Evolutionary conservation across 1,139 yeast species (phyloP).

Genomic region (Yamadazyma membranifaciens): DNA sequence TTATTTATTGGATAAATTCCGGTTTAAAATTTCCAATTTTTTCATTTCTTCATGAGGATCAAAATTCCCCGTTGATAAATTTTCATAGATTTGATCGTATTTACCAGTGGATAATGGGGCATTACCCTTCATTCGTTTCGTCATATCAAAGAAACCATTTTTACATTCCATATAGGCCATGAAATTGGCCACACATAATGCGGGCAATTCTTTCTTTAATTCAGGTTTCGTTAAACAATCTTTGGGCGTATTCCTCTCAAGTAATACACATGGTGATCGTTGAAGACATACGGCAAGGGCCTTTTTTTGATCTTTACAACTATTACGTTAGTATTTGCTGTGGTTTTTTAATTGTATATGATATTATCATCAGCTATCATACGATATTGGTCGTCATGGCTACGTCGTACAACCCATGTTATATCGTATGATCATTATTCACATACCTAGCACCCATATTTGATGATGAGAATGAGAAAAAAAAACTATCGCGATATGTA

Average conservation of each 20-base stretch:
- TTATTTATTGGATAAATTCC: conserved; percentile 30
- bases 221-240: conserved; percentile 84
- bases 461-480: conserved; percentile 4
- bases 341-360: too few relatives aligned
- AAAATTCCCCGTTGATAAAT: conserved; percentile 75
- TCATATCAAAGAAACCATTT: conserved; percentile 81
- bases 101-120: conserved; percentile 92
- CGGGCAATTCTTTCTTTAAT: conserved; percentile 74
- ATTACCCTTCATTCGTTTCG: conserved; percentile 89
- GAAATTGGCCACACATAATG: conserved; percentile 81
- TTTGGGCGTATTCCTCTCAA: conserved; percentile 86
- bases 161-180: conserved; percentile 87
- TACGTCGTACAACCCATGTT: too few relatives aligned
- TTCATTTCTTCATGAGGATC: conserved; percentile 78
- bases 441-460: conserved; percentile 21
- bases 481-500: conserved; percentile 23
- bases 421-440: too few relatives aligned
- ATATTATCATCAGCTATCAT: too few relatives aligned
- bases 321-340: conserved; percentile 20
- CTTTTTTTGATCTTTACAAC: conserved; percentile 90
- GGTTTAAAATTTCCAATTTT: conserved; percentile 58
- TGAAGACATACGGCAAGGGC: conserved; percentile 95
- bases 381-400: neutral
- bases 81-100: conserved; percentile 82
- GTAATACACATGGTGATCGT: conserved; percentile 92